Percentiles rank a stretch among this genome's conserved stretches.
These are phyloP conservation scores for Exophiala oligosperma DNA, from an alignment of 2,329 filamentous ascomycete species.

Conservation along the genomic window DNA sequence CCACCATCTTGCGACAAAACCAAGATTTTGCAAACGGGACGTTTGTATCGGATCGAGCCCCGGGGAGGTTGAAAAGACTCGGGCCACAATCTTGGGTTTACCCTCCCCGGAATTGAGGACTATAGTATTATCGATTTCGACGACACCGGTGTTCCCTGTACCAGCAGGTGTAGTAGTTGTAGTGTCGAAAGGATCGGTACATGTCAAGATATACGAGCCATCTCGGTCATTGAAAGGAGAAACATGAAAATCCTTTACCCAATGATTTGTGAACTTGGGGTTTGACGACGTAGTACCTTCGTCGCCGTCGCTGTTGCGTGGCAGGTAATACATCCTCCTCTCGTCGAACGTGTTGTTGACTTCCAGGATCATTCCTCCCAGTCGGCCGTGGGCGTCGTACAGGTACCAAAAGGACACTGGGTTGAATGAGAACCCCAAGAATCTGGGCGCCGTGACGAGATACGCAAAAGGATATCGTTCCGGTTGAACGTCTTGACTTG, in stretches of 20 bases:
- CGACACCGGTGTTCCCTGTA: too few relatives aligned
- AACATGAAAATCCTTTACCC: slow-evolving; percentile 73
- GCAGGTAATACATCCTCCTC: slow-evolving; percentile 64
- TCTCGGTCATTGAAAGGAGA: slow-evolving; percentile 70
- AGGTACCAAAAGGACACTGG: slow-evolving; percentile 79
- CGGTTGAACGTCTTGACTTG: slow-evolving; percentile 57
- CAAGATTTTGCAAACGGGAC: background rate
- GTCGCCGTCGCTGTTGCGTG: slow-evolving; percentile 33
- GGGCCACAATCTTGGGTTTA: slow-evolving; percentile 22
- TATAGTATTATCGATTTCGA: slow-evolving; percentile 20
- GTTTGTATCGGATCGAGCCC: slow-evolving; percentile 3
- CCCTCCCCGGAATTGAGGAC: slow-evolving; percentile 12
- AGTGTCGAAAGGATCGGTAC: slow-evolving; percentile 51
- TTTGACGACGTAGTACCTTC: slow-evolving; percentile 3
- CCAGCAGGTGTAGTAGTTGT: slow-evolving; percentile 33
- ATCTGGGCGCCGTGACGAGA: slow-evolving; percentile 67
- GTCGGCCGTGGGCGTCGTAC: slow-evolving; percentile 58
- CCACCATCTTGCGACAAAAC: slow-evolving; percentile 19
- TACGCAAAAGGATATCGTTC: slow-evolving; percentile 66
- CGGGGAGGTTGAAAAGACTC: slow-evolving; percentile 12
- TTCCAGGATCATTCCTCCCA: slow-evolving; percentile 68
- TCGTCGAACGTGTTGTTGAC: slow-evolving; percentile 78
- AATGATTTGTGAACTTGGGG: slow-evolving; percentile 56
- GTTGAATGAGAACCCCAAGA: slow-evolving; percentile 71
- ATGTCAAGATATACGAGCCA: slow-evolving; percentile 54